Conservation (phyloP, 1,139 yeast genomes). For the Debaryomyces sp. region DNA sequence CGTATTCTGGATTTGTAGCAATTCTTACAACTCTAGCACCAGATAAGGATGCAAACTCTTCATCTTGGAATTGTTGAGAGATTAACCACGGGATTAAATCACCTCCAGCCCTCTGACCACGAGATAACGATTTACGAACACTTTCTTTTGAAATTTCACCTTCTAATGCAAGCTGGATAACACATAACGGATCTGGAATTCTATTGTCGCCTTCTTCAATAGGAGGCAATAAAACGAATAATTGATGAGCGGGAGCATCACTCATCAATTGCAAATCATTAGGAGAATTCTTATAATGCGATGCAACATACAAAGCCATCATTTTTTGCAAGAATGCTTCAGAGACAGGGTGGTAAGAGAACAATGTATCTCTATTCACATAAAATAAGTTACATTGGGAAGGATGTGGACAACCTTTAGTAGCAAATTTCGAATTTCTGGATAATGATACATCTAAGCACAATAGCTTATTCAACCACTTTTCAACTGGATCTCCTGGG, state of each 20-base stretch:
- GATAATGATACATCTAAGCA: slow-evolving; percentile 87
- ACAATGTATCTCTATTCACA: slow-evolving; percentile 91
- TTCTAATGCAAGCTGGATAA: slow-evolving; percentile 90
- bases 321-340: slow-evolving; percentile 92
- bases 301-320: slow-evolving; percentile 97
- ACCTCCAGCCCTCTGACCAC: slow-evolving; percentile 98
- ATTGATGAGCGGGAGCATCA: slow-evolving; percentile 98
- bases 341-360: slow-evolving; percentile 95
- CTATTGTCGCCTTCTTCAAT: slow-evolving; percentile 79
- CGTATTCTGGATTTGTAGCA: slow-evolving; percentile 95
- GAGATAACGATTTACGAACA: slow-evolving; percentile 82
- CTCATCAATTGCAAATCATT: slow-evolving; percentile 95
- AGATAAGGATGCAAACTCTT: slow-evolving; percentile 92
- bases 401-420: slow-evolving; percentile 92
- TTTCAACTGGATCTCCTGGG: slow-evolving; percentile 94
- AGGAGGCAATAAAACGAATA: slow-evolving; percentile 91
- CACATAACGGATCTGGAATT: slow-evolving; percentile 96
- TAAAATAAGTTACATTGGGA: slow-evolving; percentile 84
- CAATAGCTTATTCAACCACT: slow-evolving; percentile 88
- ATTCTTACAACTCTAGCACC: slow-evolving; percentile 98
- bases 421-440: slow-evolving; percentile 64
- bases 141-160: slow-evolving; percentile 95
- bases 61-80: slow-evolving; percentile 97
- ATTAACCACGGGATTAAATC: slow-evolving; percentile 97
- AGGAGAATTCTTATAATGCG: slow-evolving; percentile 97